Evolutionary conservation across 2,329 filamentous ascomycete genomes (phyloP).

Genomic region (Albifimbria verrucaria): DNA sequence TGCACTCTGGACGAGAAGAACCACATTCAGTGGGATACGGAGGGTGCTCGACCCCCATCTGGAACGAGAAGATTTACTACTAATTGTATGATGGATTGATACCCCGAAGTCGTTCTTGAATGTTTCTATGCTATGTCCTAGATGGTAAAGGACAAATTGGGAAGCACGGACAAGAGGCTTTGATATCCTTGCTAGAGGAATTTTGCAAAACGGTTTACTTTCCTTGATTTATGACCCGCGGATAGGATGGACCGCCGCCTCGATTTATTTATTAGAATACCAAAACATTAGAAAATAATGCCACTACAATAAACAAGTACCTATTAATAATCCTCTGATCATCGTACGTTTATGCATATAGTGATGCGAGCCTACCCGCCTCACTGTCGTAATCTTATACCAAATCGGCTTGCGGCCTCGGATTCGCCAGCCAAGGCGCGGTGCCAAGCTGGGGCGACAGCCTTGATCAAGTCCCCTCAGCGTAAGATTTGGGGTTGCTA

Average conservation of each 20-base stretch:
- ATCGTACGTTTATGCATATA: no score
- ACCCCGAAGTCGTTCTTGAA: constrained; percentile 11
- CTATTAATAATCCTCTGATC: no score
- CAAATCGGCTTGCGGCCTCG: no score
- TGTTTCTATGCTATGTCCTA: background rate
- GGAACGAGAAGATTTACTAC: constrained; percentile 42
- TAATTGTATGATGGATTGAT: constrained; percentile 24
- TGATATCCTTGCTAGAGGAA: background rate
- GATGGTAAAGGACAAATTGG: no score
- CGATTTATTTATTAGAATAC: background rate
- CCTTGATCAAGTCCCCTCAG: no score
- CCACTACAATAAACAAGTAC: background rate
- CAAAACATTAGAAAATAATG: background rate
- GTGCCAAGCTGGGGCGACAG: no score
- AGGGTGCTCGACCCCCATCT: constrained; percentile 41
- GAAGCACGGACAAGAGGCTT: background rate
- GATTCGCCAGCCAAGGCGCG: no score
- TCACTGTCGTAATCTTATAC: no score
- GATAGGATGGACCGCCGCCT: background rate
- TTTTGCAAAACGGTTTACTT: background rate
- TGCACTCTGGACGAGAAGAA: constrained; percentile 66
- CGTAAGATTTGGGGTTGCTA: background rate
- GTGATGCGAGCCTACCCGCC: no score
- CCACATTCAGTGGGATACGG: constrained; percentile 38
- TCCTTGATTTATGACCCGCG: background rate